Conservation (phyloP, 2,329 filamentous ascomycete genomes). For the Alternaria arborescens region DNA sequence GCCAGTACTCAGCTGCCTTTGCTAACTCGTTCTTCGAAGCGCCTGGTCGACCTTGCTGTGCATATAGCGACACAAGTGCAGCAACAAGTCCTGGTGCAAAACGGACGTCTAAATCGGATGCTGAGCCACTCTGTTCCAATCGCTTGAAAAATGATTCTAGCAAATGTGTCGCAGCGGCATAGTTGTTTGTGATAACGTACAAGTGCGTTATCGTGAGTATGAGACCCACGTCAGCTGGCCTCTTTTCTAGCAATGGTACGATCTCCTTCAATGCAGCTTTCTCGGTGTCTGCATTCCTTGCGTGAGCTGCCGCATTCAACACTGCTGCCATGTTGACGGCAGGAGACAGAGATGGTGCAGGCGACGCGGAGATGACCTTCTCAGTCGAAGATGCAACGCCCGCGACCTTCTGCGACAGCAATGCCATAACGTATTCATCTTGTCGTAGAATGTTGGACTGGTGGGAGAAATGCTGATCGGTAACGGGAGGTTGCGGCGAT, state of each 20-base stretch:
- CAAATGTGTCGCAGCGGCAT: conserved; percentile 75
- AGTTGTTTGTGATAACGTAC: conserved; percentile 76
- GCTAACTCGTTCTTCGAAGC: conserved; percentile 77
- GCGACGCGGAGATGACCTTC: conserved; percentile 58
- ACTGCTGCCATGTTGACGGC: conserved; percentile 66
- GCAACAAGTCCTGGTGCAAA: conserved; percentile 87
- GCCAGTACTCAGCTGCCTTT: conserved; percentile 85
- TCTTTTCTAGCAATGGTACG: conserved; percentile 72
- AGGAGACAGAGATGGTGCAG: conserved; percentile 57
- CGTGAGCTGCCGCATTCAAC: conserved; percentile 77
- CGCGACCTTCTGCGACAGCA: conserved; percentile 72
- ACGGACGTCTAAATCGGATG: conserved; percentile 72
- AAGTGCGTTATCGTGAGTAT: conserved; percentile 82
- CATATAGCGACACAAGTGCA: conserved; percentile 80
- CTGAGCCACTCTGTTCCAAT: conserved; percentile 68
- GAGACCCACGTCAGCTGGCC: conserved; percentile 82
- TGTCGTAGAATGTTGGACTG: conserved; percentile 69
- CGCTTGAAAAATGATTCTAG: conserved; percentile 78
- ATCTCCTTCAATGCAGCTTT: conserved; percentile 75
- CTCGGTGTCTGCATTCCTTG: conserved; percentile 66
- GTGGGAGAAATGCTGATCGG: conserved; percentile 75
- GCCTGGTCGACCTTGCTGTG: conserved; percentile 74
- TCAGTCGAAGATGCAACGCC: conserved; percentile 68
- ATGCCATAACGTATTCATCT: conserved; percentile 70
- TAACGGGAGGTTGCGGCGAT: conserved; percentile 61